Evolutionary conservation across 805 yeast genomes (phyloP), one percentile per base, ranked within the genome.

Genomic region (Schwanniomyces vanrijiae): DNA sequence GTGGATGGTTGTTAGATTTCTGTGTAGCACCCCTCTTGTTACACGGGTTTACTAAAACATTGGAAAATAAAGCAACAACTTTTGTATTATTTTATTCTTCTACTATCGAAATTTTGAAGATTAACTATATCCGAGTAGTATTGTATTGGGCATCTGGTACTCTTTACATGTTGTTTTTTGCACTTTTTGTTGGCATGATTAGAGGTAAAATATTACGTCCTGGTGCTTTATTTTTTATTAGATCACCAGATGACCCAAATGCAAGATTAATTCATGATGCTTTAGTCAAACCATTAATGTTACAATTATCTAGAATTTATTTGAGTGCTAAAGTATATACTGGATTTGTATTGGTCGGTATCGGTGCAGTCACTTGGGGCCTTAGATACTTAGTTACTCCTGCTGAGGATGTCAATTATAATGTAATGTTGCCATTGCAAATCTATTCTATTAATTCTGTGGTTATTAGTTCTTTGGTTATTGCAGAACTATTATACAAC

Each of bases 191-290:
- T 25, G 88, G 95, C 16, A 85, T 90, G 90, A 77, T 84, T 18
- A 76, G 99, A 51, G 70, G 78, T 39, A 68, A 73, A 49, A 82
- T 90, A 34, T 75, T 92, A 48, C 78, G 99, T 46, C 85, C 87
- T 0, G 99, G 99, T 10, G 96, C 89, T 7, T 72, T 94, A 40
- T 94, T 83, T 64, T 94, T 94, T 69, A 87, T 94, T 50, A 79
- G 96, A 56, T 90, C 96, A 19, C 96, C 97, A 4, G 97, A 90
- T 56, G 97, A 94, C 61, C 96, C 96, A 34, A 86, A 88, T 55
- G 84, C 90, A 40, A 82, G 92, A 54, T 79, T 94, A 10, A 77
- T 92, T 37, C 92, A 90, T 54, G 96, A 91, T 61, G 94, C 96
- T 1, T 66, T 94, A 44, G 85, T 87, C 48, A 82, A 87, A 54